Base-by-base conservation (phyloP, 306 rosid genomes). In the Lablab purpureus region DNA sequence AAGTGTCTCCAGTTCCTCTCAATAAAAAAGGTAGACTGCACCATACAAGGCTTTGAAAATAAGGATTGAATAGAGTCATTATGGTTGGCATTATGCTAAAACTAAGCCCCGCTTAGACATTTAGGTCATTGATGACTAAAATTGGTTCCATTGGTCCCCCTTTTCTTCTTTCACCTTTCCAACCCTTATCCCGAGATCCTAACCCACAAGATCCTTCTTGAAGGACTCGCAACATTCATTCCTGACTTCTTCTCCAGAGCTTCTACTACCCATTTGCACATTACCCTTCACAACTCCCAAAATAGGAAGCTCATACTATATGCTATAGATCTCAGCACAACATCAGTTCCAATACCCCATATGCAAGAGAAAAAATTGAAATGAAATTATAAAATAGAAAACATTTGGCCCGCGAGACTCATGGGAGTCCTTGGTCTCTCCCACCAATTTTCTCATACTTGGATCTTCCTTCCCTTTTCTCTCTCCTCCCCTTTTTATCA, bases 281-380 rank as follows among this genome's bases (percentile, higher is more conserved):
- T 36, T 36, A 36, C 2, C 4, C 41, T 36, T 36, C 41, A 36
- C 41, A 36, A 36, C 41, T 36, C 9, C 41, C 41, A 36, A 7
- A 36, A 36, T 36, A 36, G 41, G 41, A 7, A 7, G 41, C 41
- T 36, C 41, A 36, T 6, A 51, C 11, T 14, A 12, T 18, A 51
- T n/a, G 58, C 58, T 51, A n/a, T 22, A 1, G 62, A 3, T 22
- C 27, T 71, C 47, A 1, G 30, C 50, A 47, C 55, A 71, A 71
- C 34, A 34, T 46, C 75, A 50, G 63, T 10, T 30, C 15, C 30
- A 71, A 17, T 49, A 50, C 47, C 32, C 34, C 2, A 7, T 32
- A 71, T 71, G 22, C 58, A 51, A 32, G 76, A 71, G 64, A 12
- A 71, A 50, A 51, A 18, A 25, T 14, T 50, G 28, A 51, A 2